Evolutionary conservation across 331 rosid genomes (phyloP).

Genomic region (Quercus phellos): DNA sequence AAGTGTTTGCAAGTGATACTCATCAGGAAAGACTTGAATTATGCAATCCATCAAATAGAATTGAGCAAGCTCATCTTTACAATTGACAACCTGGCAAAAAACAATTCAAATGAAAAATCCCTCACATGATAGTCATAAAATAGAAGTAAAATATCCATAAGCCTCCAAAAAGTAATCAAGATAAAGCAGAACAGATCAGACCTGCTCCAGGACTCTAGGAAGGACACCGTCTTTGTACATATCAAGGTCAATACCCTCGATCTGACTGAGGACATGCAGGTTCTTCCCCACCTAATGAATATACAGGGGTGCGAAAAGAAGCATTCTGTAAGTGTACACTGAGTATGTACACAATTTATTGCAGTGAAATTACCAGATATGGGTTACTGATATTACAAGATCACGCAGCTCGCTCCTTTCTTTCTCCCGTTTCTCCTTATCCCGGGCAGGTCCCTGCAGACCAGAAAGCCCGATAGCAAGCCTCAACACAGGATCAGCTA

Average conservation of each 20-base stretch:
- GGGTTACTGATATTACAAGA: constrained; percentile 83
- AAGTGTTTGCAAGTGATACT: constrained; percentile 95
- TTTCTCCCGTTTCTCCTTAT: constrained; percentile 98
- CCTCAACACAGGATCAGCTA: constrained; percentile 99
- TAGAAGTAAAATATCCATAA: neutral
- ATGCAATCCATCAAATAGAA: constrained; percentile 95
- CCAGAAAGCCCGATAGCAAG: constrained; percentile 99
- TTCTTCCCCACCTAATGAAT: constrained; percentile 91
- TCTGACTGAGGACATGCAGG: constrained; percentile 94
- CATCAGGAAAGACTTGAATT: constrained; percentile 98
- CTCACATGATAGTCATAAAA: constrained; percentile 3
- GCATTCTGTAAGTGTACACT: constrained; percentile 61
- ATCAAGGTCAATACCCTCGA: constrained; percentile 97
- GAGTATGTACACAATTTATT: constrained; percentile 42
- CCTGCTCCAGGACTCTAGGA: constrained; percentile 99
- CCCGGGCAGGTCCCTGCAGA: constrained; percentile 99
- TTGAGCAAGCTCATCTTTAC: constrained; percentile 96
- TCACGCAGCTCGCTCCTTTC: constrained; percentile 99
- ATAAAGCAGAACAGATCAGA: constrained; percentile 26
- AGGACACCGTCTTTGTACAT: constrained; percentile 93
- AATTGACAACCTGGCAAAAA: constrained; percentile 74
- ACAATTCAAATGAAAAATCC: constrained; percentile 18
- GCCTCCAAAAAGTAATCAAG: constrained; percentile 13
- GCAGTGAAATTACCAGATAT: constrained; percentile 64
- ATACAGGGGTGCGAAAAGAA: constrained; percentile 42